Conservation (phyloP, 495 filamentous ascomycete species). For the Neurospora intermedia region DNA sequence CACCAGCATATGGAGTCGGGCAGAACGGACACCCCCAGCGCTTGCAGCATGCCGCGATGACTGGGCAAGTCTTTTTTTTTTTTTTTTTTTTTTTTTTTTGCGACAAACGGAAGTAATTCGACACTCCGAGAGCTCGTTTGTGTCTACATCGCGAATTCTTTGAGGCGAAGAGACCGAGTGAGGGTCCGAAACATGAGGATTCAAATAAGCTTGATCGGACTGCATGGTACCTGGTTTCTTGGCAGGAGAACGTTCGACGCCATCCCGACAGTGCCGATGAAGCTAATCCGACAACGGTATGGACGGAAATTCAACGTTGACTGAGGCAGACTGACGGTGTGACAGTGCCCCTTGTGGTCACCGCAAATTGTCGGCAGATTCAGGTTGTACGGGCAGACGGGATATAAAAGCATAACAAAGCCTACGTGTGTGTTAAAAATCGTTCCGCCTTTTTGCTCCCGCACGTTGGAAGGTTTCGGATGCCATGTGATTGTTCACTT, state of each 20-base stretch:
- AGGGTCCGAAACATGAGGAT: not conserved
- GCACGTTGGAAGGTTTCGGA: not conserved
- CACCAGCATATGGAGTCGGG: not conserved
- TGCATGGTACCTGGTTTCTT: not conserved
- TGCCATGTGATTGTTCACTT: not conserved
- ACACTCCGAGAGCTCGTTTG: not conserved
- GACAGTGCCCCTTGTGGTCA: not conserved
- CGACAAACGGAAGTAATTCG: not conserved
- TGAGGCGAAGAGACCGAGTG: not conserved
- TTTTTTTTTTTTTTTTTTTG: not conserved
- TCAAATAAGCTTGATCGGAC: not conserved
- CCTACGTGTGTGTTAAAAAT: not conserved
- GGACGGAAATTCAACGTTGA: not conserved
- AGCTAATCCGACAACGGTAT: not conserved
- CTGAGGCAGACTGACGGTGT: not conserved
- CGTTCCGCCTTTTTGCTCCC: not conserved
- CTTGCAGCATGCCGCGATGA: not conserved
- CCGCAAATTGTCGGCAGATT: not conserved
- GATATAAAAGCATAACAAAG: not conserved
- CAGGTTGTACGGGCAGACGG: not conserved
- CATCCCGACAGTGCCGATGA: not conserved
- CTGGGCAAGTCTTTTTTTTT: not conserved
- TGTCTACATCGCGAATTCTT: not conserved
- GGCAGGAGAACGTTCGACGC: not conserved
- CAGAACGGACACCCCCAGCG: not conserved